These are phyloP conservation scores for Diaporthe humulicola DNA, from an alignment of 2,329 filamentous ascomycete genomes.

Conservation along the genomic window DNA sequence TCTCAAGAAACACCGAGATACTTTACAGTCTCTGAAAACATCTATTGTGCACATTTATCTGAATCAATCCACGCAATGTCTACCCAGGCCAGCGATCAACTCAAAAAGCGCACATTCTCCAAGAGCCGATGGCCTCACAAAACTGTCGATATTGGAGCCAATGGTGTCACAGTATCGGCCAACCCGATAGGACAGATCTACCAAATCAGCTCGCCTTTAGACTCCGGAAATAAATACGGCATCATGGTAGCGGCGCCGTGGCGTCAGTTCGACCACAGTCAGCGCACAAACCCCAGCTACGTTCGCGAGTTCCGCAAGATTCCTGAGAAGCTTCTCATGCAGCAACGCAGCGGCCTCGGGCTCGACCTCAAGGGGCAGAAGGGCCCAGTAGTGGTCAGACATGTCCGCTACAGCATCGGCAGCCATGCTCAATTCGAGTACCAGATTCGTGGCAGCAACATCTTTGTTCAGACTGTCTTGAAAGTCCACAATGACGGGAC, in stretches of 20 bases:
- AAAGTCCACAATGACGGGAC: slow-evolving; percentile 33
- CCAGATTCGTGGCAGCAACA: background rate
- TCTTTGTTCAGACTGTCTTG: slow-evolving; percentile 28
- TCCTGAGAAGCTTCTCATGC: slow-evolving; percentile 36
- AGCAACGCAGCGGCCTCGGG: slow-evolving; percentile 1
- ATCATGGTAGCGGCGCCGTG: slow-evolving; percentile 42
- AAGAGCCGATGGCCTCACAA: slow-evolving; percentile 26
- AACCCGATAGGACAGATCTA: slow-evolving; percentile 40
- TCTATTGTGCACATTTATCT: background rate
- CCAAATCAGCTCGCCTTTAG: slow-evolving; percentile 23
- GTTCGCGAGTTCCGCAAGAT: slow-evolving; percentile 41
- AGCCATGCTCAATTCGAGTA: slow-evolving; percentile 33
- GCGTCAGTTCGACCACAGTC: slow-evolving; percentile 41
- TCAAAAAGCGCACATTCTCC: slow-evolving; percentile 15
- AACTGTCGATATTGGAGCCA: slow-evolving; percentile 40
- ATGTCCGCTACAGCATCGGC: slow-evolving; percentile 26
- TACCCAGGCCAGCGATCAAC: background rate
- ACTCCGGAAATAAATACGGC: slow-evolving; percentile 30
- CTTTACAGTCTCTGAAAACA: background rate
- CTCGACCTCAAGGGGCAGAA: background rate
- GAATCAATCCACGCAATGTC: background rate
- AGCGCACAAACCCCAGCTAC: slow-evolving; percentile 36
- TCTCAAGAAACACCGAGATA: background rate
- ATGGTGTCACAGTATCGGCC: slow-evolving; percentile 38
- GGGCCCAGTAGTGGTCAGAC: slow-evolving; percentile 30